These are phyloP conservation scores for Trichoderma sp. DNA, from an alignment of 2,329 filamentous ascomycete species.

Conservation along the genomic window DNA sequence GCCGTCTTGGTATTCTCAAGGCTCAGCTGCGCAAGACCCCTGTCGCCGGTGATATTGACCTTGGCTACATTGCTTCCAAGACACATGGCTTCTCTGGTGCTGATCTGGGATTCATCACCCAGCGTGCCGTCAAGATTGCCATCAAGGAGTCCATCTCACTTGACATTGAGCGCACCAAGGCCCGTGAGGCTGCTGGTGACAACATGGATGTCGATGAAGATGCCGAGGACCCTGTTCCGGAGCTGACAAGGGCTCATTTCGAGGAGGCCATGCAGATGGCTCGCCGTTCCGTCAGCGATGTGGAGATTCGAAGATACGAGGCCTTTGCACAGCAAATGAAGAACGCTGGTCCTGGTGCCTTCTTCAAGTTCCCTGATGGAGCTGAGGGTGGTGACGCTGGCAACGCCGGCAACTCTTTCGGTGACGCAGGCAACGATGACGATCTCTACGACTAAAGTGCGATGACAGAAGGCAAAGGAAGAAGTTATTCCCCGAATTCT, in stretches of 20 bases:
- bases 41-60: conserved; percentile 82
- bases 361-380: conserved; percentile 93
- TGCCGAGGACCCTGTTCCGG: conserved; percentile 88
- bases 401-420: conserved; percentile 68
- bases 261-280: conserved; percentile 98
- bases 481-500: conserved; percentile 31
- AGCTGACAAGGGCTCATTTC: conserved; percentile 95
- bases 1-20: conserved; percentile 86
- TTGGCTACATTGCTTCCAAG: conserved; percentile 91
- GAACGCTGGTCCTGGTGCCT: conserved; percentile 91
- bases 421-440: conserved; percentile 89
- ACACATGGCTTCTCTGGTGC: conserved; percentile 99
- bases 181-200: conserved; percentile 82
- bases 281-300: conserved; percentile 90
- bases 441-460: conserved; percentile 89
- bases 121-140: conserved; percentile 97
- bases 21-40: conserved; percentile 99
- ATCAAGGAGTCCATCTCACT: conserved; percentile 94
- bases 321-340: conserved; percentile 99
- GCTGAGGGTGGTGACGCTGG: conserved; percentile 64
- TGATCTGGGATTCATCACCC: conserved; percentile 97
- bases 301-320: conserved; percentile 97
- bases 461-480: neutral
- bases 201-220: conserved; percentile 74
- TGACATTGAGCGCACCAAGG: conserved; percentile 90